Conservation (phyloP, 1,139 yeast species). For the Lodderomyces jiufengensis region DNA sequence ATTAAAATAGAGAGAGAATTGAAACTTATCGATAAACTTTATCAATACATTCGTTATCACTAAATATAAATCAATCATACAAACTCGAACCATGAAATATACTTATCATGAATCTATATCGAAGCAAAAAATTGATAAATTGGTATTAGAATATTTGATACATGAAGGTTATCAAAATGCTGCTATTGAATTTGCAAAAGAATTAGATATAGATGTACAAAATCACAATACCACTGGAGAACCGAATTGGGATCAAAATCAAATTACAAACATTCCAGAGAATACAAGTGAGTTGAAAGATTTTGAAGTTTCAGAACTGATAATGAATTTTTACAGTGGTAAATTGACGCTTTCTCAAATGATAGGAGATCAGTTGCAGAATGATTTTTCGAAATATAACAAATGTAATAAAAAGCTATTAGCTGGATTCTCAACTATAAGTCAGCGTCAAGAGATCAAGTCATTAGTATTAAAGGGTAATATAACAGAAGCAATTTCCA, state of each 20-base stretch:
- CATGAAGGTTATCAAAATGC: conserved; percentile 59
- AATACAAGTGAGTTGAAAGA: conserved; percentile 13
- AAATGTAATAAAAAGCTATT: conserved; percentile 13
- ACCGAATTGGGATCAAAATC: too few species aligned
- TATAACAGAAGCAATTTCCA: conserved; percentile 44
- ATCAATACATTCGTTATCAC: too few species aligned
- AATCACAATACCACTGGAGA: background rate
- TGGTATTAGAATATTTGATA: conserved; percentile 52
- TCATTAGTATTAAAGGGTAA: conserved; percentile 46
- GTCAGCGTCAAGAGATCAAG: conserved; percentile 47
- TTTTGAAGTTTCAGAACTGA: conserved; percentile 16
- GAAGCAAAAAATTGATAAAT: conserved; percentile 38
- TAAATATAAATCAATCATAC: too few species aligned
- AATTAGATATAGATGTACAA: conserved; percentile 25
- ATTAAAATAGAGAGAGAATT: too few species aligned
- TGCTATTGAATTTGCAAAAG: conserved; percentile 47
- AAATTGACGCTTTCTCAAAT: conserved; percentile 3
- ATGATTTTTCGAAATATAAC: too few species aligned
- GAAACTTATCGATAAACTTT: too few species aligned
- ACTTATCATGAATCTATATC: conserved; percentile 10
- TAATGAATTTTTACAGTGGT: conserved; percentile 16
- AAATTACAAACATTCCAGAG: conserved; percentile 7
- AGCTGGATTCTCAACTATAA: conserved; percentile 47
- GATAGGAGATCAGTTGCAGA: too few species aligned
- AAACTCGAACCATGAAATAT: background rate